phyloP scores from a whole-genome alignment of 1,139 yeast genomes.

The Chernovozyma aurita region DNA sequence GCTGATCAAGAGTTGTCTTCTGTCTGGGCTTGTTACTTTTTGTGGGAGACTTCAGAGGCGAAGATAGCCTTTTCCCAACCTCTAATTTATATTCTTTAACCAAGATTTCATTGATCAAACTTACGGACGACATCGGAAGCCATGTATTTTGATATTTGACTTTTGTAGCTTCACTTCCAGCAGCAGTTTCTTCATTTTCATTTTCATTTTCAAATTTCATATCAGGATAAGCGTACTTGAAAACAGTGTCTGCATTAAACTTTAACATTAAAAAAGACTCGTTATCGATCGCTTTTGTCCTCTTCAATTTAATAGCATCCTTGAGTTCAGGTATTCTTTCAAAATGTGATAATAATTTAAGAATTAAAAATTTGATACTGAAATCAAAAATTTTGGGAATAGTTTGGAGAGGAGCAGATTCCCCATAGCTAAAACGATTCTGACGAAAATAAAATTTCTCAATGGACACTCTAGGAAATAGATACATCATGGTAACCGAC shows the following conservation, averaged over 20 bases:
- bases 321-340: slow-evolving; percentile 1
- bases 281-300: slow-evolving; percentile 5
- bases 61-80: slow-evolving; percentile 2
- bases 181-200: neutral
- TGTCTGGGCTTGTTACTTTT: slow-evolving; percentile 4
- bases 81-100: slow-evolving; percentile 7
- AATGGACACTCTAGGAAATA: slow-evolving; percentile 22
- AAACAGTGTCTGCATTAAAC: slow-evolving; percentile 6
- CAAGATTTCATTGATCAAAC: slow-evolving; percentile 9
- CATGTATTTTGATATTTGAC: slow-evolving; percentile 9
- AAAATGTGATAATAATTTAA: slow-evolving; percentile 7
- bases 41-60: slow-evolving; percentile 5
- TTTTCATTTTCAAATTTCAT: neutral
- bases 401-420: slow-evolving; percentile 4
- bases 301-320: slow-evolving; percentile 3
- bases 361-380: slow-evolving; percentile 6
- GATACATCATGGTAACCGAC: slow-evolving; percentile 19
- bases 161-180: neutral
- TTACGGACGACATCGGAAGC: slow-evolving; percentile 14
- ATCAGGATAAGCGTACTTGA: neutral
- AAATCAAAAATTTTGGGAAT: slow-evolving; percentile 5
- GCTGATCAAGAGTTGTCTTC: slow-evolving; percentile 10
- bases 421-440: slow-evolving; percentile 20
- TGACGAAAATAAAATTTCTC: slow-evolving; percentile 17
- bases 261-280: slow-evolving; percentile 9